These are phyloP conservation scores for Silene vulgaris DNA, from an alignment of 179 eudicot genomes.

Conservation along the genomic window DNA sequence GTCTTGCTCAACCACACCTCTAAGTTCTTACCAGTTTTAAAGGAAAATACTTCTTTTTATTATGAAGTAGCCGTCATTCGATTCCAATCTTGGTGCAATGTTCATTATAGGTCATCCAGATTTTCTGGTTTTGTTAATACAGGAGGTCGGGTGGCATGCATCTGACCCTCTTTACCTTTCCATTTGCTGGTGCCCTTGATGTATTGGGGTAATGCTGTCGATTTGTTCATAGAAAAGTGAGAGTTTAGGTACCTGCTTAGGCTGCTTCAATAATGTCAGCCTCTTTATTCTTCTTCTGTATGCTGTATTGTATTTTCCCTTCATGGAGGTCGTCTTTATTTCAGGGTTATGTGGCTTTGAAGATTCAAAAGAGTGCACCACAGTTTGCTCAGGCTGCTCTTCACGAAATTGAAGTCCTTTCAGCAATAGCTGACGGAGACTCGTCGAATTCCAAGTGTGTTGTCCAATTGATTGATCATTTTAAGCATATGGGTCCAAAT, in stretches of 20 bases:
- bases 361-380: constrained; percentile 95
- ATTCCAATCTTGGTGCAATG: not conserved
- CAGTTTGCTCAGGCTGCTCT: constrained; percentile 86
- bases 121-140: too few relatives aligned
- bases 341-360: constrained; percentile 75
- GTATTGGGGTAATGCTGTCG: not conserved
- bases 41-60: too few relatives aligned
- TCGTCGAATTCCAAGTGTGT: constrained; percentile 50
- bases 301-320: not conserved
- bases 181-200: not conserved
- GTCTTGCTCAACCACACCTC: not conserved
- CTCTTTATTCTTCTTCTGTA: not conserved
- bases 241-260: not conserved
- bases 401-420: constrained; percentile 86
- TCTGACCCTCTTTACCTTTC: too few relatives aligned
- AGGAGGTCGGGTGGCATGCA: too few relatives aligned
- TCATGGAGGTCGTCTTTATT: constrained; percentile 15
- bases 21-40: not conserved
- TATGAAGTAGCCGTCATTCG: too few relatives aligned
- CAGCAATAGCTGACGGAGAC: constrained; percentile 68
- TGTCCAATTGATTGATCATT: constrained; percentile 71
- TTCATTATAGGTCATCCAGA: not conserved
- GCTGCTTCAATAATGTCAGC: not conserved
- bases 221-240: not conserved
- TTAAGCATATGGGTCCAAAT: constrained; percentile 90